These are phyloP conservation scores for Saccharomyces hybrid DNA, from an alignment of 1,139 yeast species.

Conservation along the genomic window DNA sequence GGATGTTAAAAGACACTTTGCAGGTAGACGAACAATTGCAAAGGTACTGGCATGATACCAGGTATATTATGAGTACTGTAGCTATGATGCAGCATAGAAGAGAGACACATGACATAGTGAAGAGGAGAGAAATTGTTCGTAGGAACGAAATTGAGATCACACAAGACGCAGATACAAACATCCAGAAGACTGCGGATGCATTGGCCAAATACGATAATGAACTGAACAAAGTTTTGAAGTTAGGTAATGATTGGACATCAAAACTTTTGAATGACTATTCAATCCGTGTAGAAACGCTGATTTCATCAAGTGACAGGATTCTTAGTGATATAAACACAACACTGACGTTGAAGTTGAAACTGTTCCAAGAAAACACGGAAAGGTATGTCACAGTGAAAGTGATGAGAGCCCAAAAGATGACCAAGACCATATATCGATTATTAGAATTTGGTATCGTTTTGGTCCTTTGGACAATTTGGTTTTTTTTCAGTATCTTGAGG, in stretches of 20 bases:
- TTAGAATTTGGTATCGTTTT: slow-evolving; percentile 53
- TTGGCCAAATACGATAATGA: slow-evolving; percentile 19
- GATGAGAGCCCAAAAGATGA: slow-evolving; percentile 31
- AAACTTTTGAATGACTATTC: slow-evolving; percentile 28
- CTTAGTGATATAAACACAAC: slow-evolving; percentile 82
- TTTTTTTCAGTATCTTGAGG: slow-evolving; percentile 51
- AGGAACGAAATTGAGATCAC: slow-evolving; percentile 14
- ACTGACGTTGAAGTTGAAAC: slow-evolving; percentile 60
- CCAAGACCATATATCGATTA: slow-evolving; percentile 37
- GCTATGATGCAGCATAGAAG: slow-evolving; percentile 24
- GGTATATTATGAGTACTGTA: slow-evolving; percentile 21
- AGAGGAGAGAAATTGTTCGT: slow-evolving; percentile 15
- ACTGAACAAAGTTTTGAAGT: slow-evolving; percentile 18
- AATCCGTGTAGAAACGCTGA: slow-evolving; percentile 45
- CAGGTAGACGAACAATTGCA: slow-evolving; percentile 20
- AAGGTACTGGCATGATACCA: slow-evolving; percentile 22
- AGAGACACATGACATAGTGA: slow-evolving; percentile 21
- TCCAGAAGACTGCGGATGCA: slow-evolving; percentile 15
- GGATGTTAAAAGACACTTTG: not conserved
- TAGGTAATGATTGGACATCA: slow-evolving; percentile 27
- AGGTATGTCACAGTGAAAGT: slow-evolving; percentile 37
- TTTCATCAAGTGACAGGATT: slow-evolving; percentile 66
- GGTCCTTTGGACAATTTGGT: slow-evolving; percentile 63
- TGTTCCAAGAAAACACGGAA: slow-evolving; percentile 63
- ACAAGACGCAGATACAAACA: slow-evolving; percentile 14